Evolutionary conservation across 2,329 filamentous ascomycete species (phyloP).

Genomic region (Ophiostoma sp.): DNA sequence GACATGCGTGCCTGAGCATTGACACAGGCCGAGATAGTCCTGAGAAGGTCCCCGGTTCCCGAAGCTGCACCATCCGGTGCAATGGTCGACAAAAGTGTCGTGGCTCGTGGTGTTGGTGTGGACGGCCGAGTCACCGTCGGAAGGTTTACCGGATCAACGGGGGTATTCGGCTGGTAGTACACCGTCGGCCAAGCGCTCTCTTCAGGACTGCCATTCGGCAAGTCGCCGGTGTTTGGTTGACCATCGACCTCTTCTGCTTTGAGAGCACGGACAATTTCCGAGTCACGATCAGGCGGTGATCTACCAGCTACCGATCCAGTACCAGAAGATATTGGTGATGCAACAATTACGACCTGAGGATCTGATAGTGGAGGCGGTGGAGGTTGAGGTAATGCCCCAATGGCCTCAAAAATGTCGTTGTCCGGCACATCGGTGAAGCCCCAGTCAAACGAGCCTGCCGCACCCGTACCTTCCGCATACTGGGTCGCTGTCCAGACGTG

Average conservation of each 20-base stretch:
- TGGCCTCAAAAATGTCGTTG: slow-evolving; percentile 8
- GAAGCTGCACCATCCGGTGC: background rate
- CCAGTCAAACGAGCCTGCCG: slow-evolving; percentile 8
- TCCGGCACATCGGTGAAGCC: slow-evolving; percentile 6
- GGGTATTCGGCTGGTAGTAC: slow-evolving; percentile 7
- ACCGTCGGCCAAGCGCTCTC: slow-evolving; percentile 8
- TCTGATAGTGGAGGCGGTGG: background rate
- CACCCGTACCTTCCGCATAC: background rate
- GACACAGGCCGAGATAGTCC: background rate
- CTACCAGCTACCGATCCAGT: background rate
- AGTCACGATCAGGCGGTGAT: slow-evolving; percentile 2
- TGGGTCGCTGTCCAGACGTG: background rate
- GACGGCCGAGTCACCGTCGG: background rate
- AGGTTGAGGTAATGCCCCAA: background rate
- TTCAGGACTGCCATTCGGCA: slow-evolving; percentile 9
- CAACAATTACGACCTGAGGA: background rate
- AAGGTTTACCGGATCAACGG: background rate
- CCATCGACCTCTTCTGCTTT: slow-evolving; percentile 14
- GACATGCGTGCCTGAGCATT: slow-evolving; percentile 7
- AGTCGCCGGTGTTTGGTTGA: slow-evolving; percentile 2
- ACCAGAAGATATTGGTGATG: background rate
- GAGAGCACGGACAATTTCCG: slow-evolving; percentile 12
- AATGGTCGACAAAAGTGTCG: background rate
- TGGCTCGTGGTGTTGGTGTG: background rate
- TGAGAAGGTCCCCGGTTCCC: background rate